Evolutionary conservation across 495 filamentous ascomycete genomes (phyloP).

Genomic region (Penicillium coprophilum): DNA sequence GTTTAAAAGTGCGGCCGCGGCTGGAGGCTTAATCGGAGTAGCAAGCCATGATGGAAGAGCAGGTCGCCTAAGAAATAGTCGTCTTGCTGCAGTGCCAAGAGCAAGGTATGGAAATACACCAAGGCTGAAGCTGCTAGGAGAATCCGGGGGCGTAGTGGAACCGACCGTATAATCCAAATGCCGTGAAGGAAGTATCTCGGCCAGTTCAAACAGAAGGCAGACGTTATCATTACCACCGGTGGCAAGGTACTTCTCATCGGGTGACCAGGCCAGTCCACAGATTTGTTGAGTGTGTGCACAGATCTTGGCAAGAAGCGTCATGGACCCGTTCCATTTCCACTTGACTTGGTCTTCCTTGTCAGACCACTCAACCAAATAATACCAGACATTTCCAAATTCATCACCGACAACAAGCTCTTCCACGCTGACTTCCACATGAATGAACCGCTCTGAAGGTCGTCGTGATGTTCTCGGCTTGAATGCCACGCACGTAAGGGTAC

Average conservation of each 20-base stretch:
- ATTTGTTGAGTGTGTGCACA: slow-evolving; percentile 84
- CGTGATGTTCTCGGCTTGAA: slow-evolving; percentile 57
- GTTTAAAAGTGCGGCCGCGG: slow-evolving; percentile 27
- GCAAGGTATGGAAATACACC: slow-evolving; percentile 25
- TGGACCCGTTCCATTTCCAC: slow-evolving; percentile 70
- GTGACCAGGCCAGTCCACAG: slow-evolving; percentile 88
- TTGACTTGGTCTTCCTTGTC: slow-evolving; percentile 38
- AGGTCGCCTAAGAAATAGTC: slow-evolving; percentile 23
- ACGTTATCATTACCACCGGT: slow-evolving; percentile 91
- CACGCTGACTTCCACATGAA: slow-evolving; percentile 30
- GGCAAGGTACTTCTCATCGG: slow-evolving; percentile 72
- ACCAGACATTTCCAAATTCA: slow-evolving; percentile 80
- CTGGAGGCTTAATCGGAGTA: slow-evolving; percentile 16
- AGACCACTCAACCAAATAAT: slow-evolving; percentile 90
- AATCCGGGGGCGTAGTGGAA: slow-evolving; percentile 2
- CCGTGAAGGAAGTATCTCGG: slow-evolving; percentile 51
- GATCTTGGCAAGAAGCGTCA: slow-evolving; percentile 76
- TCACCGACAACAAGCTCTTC: slow-evolving; percentile 91
- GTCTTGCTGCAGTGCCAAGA: slow-evolving; percentile 16
- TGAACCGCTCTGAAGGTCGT: slow-evolving; percentile 40
- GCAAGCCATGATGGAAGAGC: slow-evolving; percentile 35
- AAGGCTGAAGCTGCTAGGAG: slow-evolving; percentile 15
- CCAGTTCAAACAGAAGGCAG: slow-evolving; percentile 76
- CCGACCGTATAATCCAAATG: slow-evolving; percentile 10
- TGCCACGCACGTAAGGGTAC: slow-evolving; percentile 71